Base-by-base conservation (phyloP, 2,329 filamentous ascomycete genomes). In the Mollisia scopiformis region DNA sequence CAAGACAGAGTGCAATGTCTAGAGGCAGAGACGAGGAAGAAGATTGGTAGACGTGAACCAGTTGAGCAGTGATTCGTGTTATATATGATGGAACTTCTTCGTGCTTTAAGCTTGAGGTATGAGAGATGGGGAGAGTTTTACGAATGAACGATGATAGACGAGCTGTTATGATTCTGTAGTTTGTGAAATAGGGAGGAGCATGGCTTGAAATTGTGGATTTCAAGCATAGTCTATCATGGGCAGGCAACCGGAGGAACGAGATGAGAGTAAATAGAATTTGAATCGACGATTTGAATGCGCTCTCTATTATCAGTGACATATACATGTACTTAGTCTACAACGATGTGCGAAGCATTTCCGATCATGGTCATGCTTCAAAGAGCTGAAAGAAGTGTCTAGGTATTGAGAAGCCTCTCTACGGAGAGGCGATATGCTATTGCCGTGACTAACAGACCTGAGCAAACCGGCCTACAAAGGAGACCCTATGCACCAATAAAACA, bases 1-100 rank as follows among this genome's bases (percentile, higher is more conserved):
- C 89, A 46, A 82, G 91, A 69, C 89, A 93, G 79, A 87, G 88
- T 70, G 86, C 83, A 70, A 86, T 85, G 75, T 81, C 85, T 59
- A 90, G 66, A 87, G 91, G 71, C 3, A 67, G 62, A 35, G 69
- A 73, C 62, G 72, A 74, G 49, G 71, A 74, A 47, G 72, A 74
- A 54, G 72, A 73, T 60, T 75, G 72, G 71, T 74, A 71, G 54
- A 66, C 10, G 30, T 19, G 16, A 50, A 33, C 8, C 19, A 19
- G 49, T 35, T 50, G n/a, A n/a, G 49, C 16, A 19, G 30, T 19
- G 31, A 6, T 27, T 23, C 8, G 25, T 39, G 11, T 37, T 43
- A n/a, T 19, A 43, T 19, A 30, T 21, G 21, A 2, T 21, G 41
- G 37, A 43, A 19, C 8, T 43, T 21, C 39, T 43, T 43, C 16